Base-by-base conservation (phyloP, 2,329 filamentous ascomycete species). In the Colletotrichum cuscutae region DNA sequence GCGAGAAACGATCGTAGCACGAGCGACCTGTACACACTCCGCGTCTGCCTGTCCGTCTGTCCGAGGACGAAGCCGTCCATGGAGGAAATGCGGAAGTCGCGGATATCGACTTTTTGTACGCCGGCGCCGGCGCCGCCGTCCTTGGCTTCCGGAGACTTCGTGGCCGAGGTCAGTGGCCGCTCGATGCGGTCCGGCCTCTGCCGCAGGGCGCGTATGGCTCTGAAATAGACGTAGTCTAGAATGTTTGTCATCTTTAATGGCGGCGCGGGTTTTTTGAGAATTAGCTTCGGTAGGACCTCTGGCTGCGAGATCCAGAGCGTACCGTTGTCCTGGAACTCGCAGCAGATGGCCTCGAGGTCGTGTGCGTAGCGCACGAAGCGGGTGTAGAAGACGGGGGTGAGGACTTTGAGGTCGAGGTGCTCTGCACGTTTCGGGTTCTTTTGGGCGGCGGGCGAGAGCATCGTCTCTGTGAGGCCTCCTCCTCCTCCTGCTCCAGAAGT, bases 341-440 rank as follows among this genome's bases (percentile, higher is more conserved):
- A 86, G 68, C 91, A 89, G 35, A 93, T 82, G 1, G 89, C 90
- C 76, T 92, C 89, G 22, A 89, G 85, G 26, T 89, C 88, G 77
- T 92, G 86, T 0, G 88, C 84, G 77, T 94, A 93, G 74, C 89
- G 86, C 0, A 91, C 85, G 60, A 94, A 90, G 32, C 91, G 87
- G 13, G 88, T 86, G 82, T 94, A 94, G 77, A 94, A 94, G 0
- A 83, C 84, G 1, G 92, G 92, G 0, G 90, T 92, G 24, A 92
- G 79, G 5, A 94, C 83, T 65, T 86, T 87, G 60, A 94, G 82
- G 56, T 89, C 87, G 6, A 93, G 63, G 0, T 85, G 80, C 26
- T 85, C 81, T 3, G 73, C 72, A 2, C 65, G 52, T 3, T 72
- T 63, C 13, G 60, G 65, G 0, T 76, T 65, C 2, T 76, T 64